Evolutionary conservation across 2,329 filamentous ascomycete species (phyloP).

Genomic region (Alternaria triticimaculans): DNA sequence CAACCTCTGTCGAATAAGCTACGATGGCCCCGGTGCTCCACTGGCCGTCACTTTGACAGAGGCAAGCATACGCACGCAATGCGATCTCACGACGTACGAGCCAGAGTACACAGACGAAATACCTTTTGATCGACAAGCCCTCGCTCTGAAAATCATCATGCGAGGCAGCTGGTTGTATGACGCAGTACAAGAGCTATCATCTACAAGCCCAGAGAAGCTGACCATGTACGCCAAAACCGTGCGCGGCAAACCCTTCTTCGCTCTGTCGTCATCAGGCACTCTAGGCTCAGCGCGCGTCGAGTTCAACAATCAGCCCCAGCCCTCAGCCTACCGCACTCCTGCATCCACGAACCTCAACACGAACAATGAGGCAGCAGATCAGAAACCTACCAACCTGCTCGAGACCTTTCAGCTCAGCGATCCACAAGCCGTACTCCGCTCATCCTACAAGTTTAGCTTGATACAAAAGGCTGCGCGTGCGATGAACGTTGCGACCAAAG

Average conservation of each 20-base stretch:
- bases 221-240: constrained; percentile 59
- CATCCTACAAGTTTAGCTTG: constrained; percentile 86
- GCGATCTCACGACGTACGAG: constrained; percentile 87
- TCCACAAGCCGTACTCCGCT: constrained; percentile 34
- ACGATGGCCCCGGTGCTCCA: constrained; percentile 74
- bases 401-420: constrained; percentile 73
- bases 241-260: constrained; percentile 67
- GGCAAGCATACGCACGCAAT: constrained; percentile 73
- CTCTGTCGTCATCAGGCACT: constrained; percentile 70
- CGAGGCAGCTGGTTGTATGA: constrained; percentile 75
- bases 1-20: constrained; percentile 84
- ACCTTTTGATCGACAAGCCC: constrained; percentile 79
- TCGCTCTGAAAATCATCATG: constrained; percentile 96
- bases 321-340: constrained; percentile 19
- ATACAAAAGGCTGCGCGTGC: constrained; percentile 85
- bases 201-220: constrained; percentile 74
- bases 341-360: constrained; percentile 19
- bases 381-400: constrained; percentile 57
- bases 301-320: constrained; percentile 57
- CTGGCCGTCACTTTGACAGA: constrained; percentile 88
- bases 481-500: constrained; percentile 93
- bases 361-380: constrained; percentile 1
- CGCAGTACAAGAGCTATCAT: constrained; percentile 70
- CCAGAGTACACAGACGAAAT: constrained; percentile 73
- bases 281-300: constrained; percentile 67